A percentile compares a stretch with the other conserved stretches of the same genome.
Evolutionary conservation across 495 filamentous ascomycete genomes (phyloP).

Genomic region (Neurospora intermedia): DNA sequence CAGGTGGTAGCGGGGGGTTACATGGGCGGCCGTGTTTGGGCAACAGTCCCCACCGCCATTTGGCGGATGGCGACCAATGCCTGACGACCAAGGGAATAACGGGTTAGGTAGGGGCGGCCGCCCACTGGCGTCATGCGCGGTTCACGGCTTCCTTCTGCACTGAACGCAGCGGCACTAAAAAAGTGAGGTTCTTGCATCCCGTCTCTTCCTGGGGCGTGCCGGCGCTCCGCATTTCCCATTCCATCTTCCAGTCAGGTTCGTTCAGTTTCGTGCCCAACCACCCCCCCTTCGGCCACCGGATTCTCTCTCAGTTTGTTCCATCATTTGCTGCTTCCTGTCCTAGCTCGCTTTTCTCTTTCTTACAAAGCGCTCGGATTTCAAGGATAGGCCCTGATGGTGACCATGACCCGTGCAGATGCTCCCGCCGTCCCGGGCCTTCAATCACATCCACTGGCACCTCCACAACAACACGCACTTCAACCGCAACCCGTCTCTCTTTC

Average conservation of each 20-base stretch:
- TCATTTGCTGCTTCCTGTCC: not conserved
- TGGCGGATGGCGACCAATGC: not conserved
- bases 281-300: not conserved
- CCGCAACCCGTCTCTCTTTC: not conserved
- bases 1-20: not conserved
- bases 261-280: not conserved
- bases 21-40: not conserved
- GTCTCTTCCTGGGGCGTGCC: not conserved
- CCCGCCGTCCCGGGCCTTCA: conserved; percentile 9
- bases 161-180: not conserved
- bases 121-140: not conserved
- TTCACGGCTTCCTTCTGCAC: not conserved
- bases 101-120: not conserved
- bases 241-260: not conserved
- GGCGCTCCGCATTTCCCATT: not conserved
- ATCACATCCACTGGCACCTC: conserved; percentile 1
- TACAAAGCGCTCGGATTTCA: not conserved
- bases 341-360: not conserved
- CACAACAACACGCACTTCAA: not conserved
- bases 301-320: not conserved
- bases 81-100: not conserved
- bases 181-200: not conserved
- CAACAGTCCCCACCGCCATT: not conserved
- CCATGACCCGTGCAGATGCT: conserved; percentile 24
- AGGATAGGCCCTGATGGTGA: not conserved